Base-by-base conservation (phyloP, 2,329 filamentous ascomycete genomes). In the Graphilbum sp. region DNA sequence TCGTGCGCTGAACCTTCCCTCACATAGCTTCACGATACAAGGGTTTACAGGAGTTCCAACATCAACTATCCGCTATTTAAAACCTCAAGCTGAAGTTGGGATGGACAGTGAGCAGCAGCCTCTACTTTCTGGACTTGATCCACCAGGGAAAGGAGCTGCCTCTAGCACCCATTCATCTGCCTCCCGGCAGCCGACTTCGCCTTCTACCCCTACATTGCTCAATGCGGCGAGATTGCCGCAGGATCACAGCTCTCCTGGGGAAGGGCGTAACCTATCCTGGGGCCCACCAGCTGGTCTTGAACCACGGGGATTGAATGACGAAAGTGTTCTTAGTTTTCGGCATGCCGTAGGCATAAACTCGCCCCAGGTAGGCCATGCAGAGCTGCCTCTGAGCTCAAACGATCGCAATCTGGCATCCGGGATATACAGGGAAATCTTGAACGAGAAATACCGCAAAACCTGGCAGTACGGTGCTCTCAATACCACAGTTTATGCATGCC, bases 281-380 rank as follows among this genome's bases (percentile, higher is more conserved):
- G 55, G 55, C 25, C 33, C 47, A 2, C 59, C 59, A 0, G 55
- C 54, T 0, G 60, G 60, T 0, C 52, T 62, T 8, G 42, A 46
- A 17, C 49, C 57, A 13, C 56, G 57, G 23, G 43, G 38, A 3
- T 36, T 48, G 29, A 54, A 57, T 44, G 57, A 60, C 44, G 57
- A 62, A 41, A 55, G 55, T 44, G 51, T 66, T 2, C 31, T 55
- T 17, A 55, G 63, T 32, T 66, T 63, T 49, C 54, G 61, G 19
- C 52, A 53, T 5, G 62, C 63, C 0, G 44, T 66, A 0, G 62
- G 63, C 3, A 65, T 66, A 47, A 59, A 60, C 46, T 48, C 42
- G 32, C 41, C 52, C 32, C 16, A 37, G 6, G n/a, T 36, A 1
- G 36, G 39, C n/a, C 37, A 46, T 2, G 46, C 52, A 4, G 47